Percentiles rank a stretch among this genome's conserved stretches.
Conservation (phyloP, 2,329 filamentous ascomycete species). For the Colletotrichum spaethianum region DNA sequence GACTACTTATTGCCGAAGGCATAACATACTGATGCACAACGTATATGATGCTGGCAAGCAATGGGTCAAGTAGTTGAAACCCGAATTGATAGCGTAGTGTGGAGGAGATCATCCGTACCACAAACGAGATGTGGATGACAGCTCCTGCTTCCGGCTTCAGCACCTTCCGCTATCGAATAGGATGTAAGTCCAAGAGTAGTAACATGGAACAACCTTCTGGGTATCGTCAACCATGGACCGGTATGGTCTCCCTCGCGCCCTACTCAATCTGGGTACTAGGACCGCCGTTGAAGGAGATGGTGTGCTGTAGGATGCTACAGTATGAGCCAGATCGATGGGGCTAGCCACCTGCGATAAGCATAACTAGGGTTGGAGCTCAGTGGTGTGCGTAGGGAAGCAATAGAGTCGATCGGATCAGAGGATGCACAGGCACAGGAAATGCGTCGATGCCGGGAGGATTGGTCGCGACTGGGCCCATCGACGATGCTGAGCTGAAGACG, state of each 20-base stretch:
- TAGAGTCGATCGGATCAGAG: not conserved
- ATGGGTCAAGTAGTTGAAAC: not conserved
- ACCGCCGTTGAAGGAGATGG: not conserved
- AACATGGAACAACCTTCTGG: not conserved
- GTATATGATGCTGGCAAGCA: not conserved
- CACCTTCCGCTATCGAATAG: slow-evolving; percentile 3
- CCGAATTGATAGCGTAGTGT: not conserved
- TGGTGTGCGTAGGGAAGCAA: not conserved
- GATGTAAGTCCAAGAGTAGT: slow-evolving; percentile 1
- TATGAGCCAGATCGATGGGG: not conserved
- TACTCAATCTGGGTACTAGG: not conserved
- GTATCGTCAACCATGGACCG: not conserved
- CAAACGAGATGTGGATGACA: not conserved
- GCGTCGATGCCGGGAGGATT: not conserved
- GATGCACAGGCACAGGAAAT: not conserved
- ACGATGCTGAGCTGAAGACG: not conserved
- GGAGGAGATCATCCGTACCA: not conserved
- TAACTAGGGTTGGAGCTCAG: not conserved
- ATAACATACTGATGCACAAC: not conserved
- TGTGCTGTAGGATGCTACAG: not conserved
- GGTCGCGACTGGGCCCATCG: not conserved
- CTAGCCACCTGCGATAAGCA: not conserved
- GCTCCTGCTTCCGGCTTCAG: not conserved
- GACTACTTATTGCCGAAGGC: not conserved
- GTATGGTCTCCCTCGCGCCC: not conserved